Evolutionary conservation across 2,329 filamentous ascomycete genomes (phyloP), one percentile per base, ranked within the genome.

Genomic region (Penicillium hesseltinei): DNA sequence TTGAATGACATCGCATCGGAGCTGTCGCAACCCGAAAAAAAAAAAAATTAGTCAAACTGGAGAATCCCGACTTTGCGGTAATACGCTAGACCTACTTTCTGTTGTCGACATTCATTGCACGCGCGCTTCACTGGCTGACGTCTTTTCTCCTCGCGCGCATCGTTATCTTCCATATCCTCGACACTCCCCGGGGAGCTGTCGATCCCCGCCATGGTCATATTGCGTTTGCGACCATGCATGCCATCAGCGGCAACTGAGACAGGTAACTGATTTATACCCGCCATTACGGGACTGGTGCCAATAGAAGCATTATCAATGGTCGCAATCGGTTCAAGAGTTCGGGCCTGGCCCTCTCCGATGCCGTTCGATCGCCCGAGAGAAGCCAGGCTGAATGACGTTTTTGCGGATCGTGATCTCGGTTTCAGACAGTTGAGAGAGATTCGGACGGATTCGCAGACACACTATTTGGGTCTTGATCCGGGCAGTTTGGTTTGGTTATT

Each of bases 21-120:
- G 79, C 86, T 88, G 60, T 57, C 52, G 27, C 21, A 54, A 54
- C 48, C 45, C n/a, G 31, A 33, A 33, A 36, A 7, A n/a, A 7
- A n/a, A 40, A 40, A 42, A 52, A 58, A 23, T 61, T 57, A 57
- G 61, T 51, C 53, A 31, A 55, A 31, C 19, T 36, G 4, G 5
- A 31, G 10, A n/a, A 51, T 19, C 13, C 27, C 27, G 13, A 52
- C 17, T 31, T 43, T 25, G 27, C 42, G 19, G 21, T 31, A 19
- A 19, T 31, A 31, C 13, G 15, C 17, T 27, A 19, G 17, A 42
- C 40, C 17, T 62, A 88, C 86, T 79, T 88, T 88, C 68, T 89
- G 86, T 72, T 89, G 86, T 49, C 86, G 79, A 71, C 86, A 89
- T 69, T 88, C 85, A 71, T 88, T 88, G 71, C 86, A 88, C 21